phyloP scores from a whole-genome alignment of 345 rosid genomes.

The Rhodamnia rubescens region DNA sequence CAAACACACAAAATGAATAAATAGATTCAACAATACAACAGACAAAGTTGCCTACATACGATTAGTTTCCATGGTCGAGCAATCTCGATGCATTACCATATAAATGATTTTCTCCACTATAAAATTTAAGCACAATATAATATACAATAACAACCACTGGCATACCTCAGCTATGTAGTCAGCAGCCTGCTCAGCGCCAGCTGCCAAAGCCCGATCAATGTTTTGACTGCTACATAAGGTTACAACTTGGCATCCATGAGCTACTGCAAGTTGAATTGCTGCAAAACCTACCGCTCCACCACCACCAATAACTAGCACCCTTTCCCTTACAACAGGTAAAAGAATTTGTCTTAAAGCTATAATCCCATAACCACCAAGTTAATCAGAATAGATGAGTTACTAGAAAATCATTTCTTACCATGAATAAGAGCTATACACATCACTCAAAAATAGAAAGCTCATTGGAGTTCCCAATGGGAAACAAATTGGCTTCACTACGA shows the following conservation, averaged over 20 bases:
- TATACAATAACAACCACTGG: neutral
- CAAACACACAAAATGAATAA: neutral
- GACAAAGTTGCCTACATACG: neutral
- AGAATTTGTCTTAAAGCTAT: neutral
- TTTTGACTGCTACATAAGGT: constrained; percentile 76
- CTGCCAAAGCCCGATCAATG: constrained; percentile 36
- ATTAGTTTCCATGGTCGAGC: neutral
- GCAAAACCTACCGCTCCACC: constrained; percentile 91
- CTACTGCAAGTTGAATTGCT: constrained; percentile 78
- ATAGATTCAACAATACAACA: neutral
- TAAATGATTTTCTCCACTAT: neutral
- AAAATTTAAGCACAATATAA: neutral
- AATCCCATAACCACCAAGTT: neutral
- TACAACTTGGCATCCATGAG: constrained; percentile 55
- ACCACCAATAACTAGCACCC: constrained; percentile 70
- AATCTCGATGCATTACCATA: neutral
- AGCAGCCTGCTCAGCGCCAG: constrained; percentile 88
- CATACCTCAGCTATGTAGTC: constrained; percentile 77
- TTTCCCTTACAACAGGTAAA: constrained; percentile 26
- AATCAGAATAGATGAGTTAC: neutral
- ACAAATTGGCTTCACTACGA: no score
- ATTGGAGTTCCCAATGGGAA: no score
- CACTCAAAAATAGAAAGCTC: no score
- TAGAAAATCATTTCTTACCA: neutral
- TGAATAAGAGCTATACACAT: neutral